Conservation (phyloP, 2,329 filamentous ascomycete genomes). For the Botrytis medusae region DNA sequence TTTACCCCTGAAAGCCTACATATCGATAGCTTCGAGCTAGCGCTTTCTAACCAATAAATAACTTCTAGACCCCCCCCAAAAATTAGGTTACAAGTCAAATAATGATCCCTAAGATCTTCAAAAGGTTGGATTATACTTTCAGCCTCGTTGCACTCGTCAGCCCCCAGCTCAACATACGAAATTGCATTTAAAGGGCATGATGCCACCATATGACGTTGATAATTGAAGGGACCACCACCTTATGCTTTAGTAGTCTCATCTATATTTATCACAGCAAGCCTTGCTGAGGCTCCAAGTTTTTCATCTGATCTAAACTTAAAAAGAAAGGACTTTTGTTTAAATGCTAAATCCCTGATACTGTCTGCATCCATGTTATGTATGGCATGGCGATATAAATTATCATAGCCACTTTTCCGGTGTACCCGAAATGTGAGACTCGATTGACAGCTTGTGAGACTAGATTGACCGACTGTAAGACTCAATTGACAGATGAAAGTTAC, state of each 20-base stretch:
- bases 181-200: not conserved
- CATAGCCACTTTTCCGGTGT: not conserved
- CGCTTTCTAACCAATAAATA: not conserved
- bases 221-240: not conserved
- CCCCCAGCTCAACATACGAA: not conserved
- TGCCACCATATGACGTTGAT: not conserved
- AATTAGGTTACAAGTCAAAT: not conserved
- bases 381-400: not conserved
- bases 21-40: conserved; percentile 3
- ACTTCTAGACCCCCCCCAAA: not conserved
- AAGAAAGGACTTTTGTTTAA: not conserved
- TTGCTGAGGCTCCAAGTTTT: not conserved
- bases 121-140: not conserved
- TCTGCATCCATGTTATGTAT: not conserved
- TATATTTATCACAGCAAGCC: not conserved
- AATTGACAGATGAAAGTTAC: not conserved
- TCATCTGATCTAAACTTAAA: not conserved
- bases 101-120: not conserved
- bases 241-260: not conserved
- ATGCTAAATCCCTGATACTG: not conserved
- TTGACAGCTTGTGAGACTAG: not conserved
- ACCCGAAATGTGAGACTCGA: not conserved
- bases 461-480: not conserved
- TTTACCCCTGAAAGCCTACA: not conserved
- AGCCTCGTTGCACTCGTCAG: not conserved